Conservation (phyloP, 441 rosid species). For the Iberis amara region DNA sequence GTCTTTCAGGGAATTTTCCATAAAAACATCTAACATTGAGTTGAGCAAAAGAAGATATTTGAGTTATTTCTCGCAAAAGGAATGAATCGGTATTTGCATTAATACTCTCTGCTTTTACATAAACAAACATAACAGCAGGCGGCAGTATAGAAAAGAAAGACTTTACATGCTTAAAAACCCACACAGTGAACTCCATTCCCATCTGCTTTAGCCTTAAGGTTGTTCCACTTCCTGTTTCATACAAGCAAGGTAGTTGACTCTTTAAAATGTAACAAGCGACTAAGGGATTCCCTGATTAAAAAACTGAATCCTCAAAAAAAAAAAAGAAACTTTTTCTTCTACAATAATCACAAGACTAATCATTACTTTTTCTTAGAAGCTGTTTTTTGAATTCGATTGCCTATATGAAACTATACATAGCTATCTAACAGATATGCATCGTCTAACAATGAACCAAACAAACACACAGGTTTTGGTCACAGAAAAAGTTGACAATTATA, state of each 20-base stretch:
- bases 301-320: not conserved
- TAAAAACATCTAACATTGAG: constrained; percentile 10
- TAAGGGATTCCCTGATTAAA: not conserved
- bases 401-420: not conserved
- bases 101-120: too few species aligned
- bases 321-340: not conserved
- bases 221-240: constrained; percentile 57
- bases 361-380: constrained; percentile 11
- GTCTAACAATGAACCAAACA: not conserved
- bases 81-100: too few species aligned
- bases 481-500: constrained; percentile 1
- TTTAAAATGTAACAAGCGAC: constrained; percentile 17
- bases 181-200: constrained; percentile 98
- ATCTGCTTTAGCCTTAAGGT: constrained; percentile 89
- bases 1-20: constrained; percentile 2
- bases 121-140: too few species aligned
- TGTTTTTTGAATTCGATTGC: not conserved
- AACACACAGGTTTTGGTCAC: constrained; percentile 8
- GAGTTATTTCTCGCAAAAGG: too few species aligned
- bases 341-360: constrained; percentile 15
- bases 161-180: constrained; percentile 95
- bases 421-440: not conserved
- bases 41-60: constrained; percentile 9
- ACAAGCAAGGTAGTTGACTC: not conserved
- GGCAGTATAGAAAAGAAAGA: not conserved